These are phyloP conservation scores for Scytalidium sp. DNA, from an alignment of 2,329 filamentous ascomycete genomes.

Conservation along the genomic window DNA sequence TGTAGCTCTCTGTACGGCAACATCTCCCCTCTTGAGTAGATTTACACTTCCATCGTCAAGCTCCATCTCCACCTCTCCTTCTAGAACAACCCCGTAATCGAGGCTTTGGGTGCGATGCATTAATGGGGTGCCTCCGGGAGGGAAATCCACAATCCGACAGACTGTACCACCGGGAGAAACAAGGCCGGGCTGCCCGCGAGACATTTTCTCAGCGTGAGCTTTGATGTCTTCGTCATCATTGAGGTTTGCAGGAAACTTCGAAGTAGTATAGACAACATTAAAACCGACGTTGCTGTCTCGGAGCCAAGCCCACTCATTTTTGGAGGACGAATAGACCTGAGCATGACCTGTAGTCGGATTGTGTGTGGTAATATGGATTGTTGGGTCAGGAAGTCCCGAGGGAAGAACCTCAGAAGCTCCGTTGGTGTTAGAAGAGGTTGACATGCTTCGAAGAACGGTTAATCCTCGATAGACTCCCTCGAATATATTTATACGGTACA, in stretches of 20 bases:
- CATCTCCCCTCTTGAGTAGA: conserved; percentile 6
- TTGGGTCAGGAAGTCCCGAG: not conserved
- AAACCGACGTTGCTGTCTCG: not conserved
- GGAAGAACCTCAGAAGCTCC: conserved; percentile 1
- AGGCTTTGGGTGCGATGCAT: conserved; percentile 11
- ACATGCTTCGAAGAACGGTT: not conserved
- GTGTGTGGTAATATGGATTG: not conserved
- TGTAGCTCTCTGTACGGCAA: conserved; percentile 7
- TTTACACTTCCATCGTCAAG: conserved; percentile 7
- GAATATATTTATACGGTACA: no score
- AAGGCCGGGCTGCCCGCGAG: not conserved
- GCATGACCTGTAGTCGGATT: not conserved
- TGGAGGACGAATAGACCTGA: not conserved
- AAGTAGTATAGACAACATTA: conserved; percentile 11
- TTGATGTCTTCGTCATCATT: conserved; percentile 12
- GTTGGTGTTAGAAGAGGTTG: not conserved
- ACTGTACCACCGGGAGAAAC: conserved; percentile 3
- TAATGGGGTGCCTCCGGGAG: conserved; percentile 2
- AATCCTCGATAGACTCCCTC: no score
- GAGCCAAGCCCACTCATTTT: not conserved
- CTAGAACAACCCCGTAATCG: conserved; percentile 10
- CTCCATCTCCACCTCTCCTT: conserved; percentile 7
- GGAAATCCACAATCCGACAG: conserved; percentile 7
- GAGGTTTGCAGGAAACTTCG: conserved; percentile 6
- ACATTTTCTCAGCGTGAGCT: not conserved